A percentile compares a stretch with the other conserved stretches of the same genome.
Conservation (phyloP, 2,329 filamentous ascomycete genomes). For the Dactylellina parvicollis region DNA sequence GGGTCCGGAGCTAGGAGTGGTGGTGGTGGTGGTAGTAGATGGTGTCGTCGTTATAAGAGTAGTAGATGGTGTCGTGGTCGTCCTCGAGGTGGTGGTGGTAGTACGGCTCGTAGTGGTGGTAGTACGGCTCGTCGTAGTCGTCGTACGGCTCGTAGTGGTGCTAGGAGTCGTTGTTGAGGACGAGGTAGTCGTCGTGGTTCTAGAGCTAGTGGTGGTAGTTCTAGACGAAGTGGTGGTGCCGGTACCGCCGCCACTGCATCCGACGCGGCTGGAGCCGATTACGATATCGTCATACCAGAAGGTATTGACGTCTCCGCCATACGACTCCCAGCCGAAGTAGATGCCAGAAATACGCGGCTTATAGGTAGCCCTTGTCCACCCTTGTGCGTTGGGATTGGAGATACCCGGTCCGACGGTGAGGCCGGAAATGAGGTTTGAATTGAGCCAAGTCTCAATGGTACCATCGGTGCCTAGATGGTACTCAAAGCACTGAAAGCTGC, state of each 20-base stretch:
- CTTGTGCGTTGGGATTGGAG: constrained; percentile 66
- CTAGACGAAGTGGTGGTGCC: constrained; percentile 30
- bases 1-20: background rate
- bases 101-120: constrained; percentile 4
- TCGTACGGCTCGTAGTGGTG: background rate
- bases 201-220: constrained; percentile 18
- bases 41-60: constrained; percentile 1
- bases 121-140: background rate
- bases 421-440: constrained; percentile 66
- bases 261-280: constrained; percentile 65
- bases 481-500: constrained; percentile 70
- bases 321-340: constrained; percentile 73
- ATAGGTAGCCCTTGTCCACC: constrained; percentile 66
- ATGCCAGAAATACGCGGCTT: constrained; percentile 68
- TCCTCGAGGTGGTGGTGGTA: background rate
- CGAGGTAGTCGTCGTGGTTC: constrained; percentile 6
- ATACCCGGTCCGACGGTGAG: constrained; percentile 65
- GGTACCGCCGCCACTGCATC: constrained; percentile 60
- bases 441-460: constrained; percentile 71
- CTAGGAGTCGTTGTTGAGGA: constrained; percentile 8
- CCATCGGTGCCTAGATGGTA: constrained; percentile 70
- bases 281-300: constrained; percentile 72
- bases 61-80: constrained; percentile 4
- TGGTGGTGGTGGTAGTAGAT: constrained; percentile 12
- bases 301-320: constrained; percentile 70